Conservation (phyloP, 1,284 basidiomycete genomes). For the Boletellus deceptivus region DNA sequence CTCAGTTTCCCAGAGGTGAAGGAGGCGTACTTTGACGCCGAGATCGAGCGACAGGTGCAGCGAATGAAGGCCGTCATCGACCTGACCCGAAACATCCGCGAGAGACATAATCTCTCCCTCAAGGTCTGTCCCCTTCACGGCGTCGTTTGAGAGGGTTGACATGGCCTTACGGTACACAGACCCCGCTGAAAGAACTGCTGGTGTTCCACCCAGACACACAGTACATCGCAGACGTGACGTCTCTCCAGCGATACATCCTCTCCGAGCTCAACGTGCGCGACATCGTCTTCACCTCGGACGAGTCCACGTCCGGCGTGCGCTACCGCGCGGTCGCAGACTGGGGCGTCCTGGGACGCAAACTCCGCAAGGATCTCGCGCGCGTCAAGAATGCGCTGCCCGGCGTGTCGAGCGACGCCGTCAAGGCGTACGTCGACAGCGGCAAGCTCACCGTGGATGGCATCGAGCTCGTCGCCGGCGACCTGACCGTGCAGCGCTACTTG, state of each 20-base stretch:
- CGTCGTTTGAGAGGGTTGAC: slow-evolving; percentile 1
- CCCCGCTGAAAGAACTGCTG: slow-evolving; percentile 89
- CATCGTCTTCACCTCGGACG: slow-evolving; percentile 87
- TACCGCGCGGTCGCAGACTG: slow-evolving; percentile 96
- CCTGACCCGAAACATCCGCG: slow-evolving; percentile 86
- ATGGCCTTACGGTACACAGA: slow-evolving; percentile 43
- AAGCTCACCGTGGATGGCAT: slow-evolving; percentile 89
- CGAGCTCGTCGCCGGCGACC: slow-evolving; percentile 84
- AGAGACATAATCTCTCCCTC: slow-evolving; percentile 85
- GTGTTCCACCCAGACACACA: slow-evolving; percentile 90
- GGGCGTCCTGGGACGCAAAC: slow-evolving; percentile 90
- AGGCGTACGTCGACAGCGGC: slow-evolving; percentile 73
- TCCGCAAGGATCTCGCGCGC: slow-evolving; percentile 89
- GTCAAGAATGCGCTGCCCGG: slow-evolving; percentile 88
- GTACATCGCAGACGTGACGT: slow-evolving; percentile 86
- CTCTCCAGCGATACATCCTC: slow-evolving; percentile 86
- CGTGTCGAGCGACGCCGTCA: slow-evolving; percentile 83
- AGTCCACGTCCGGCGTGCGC: slow-evolving; percentile 81
- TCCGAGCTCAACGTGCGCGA: slow-evolving; percentile 96
- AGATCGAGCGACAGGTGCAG: slow-evolving; percentile 93
- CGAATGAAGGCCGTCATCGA: slow-evolving; percentile 96
- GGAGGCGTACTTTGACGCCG: slow-evolving; percentile 94
- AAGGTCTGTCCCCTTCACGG: slow-evolving; percentile 56
- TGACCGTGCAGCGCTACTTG: slow-evolving; percentile 89
- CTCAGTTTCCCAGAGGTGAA: slow-evolving; percentile 91